These are phyloP conservation scores for Vinca minor DNA, from an alignment of 257 asterid genomes.

Conservation along the genomic window DNA sequence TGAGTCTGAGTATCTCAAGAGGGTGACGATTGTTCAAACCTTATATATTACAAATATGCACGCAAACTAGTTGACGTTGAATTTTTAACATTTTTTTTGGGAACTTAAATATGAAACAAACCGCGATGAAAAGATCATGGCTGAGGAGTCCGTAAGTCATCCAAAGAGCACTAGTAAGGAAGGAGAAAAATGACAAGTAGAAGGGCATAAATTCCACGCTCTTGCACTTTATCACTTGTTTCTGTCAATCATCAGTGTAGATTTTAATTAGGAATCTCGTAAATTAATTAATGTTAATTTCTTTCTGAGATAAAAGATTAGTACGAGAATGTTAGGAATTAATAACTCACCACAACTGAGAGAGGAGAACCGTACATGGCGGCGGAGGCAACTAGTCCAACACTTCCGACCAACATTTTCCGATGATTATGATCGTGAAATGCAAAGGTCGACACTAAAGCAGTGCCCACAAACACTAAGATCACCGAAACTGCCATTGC, in stretches of 20 bases:
- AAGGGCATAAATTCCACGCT: conserved; percentile 90
- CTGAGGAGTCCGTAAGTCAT: conserved; percentile 66
- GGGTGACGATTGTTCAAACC: no score
- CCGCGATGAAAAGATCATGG: conserved; percentile 72
- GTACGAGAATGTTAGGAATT: no score
- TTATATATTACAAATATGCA: no score
- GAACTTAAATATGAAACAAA: conserved; percentile 20
- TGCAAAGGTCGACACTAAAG: conserved; percentile 34
- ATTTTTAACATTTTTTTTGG: no score
- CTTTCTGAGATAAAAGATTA: no score
- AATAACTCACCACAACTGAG: conserved; percentile 59
- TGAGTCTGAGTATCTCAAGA: no score
- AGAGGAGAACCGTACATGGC: conserved; percentile 80
- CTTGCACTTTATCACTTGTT: conserved; percentile 60
- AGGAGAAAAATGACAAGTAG: conserved; percentile 69
- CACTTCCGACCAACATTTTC: conserved; percentile 61
- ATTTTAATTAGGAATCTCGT: neutral
- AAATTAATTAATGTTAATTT: no score
- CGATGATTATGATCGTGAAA: conserved; percentile 49
- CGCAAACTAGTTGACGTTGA: no score
- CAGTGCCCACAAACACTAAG: conserved; percentile 25
- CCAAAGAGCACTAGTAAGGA: conserved; percentile 67
- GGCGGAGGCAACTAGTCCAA: conserved; percentile 58
- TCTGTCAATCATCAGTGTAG: conserved; percentile 30
- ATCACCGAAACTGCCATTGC: conserved; percentile 31